Evolutionary conservation across 345 rosid species (phyloP).

Genomic region (Brassica napus): Da-Ae NC_063436.1:24100501-24101000

Average conservation of each 20-base stretch:
- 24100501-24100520: constrained; percentile 4
- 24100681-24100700: constrained; percentile 68
- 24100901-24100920: constrained; percentile 58
- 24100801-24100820: constrained; percentile 71
- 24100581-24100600: constrained; percentile 90
- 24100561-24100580: constrained; percentile 77
- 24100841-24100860: not conserved
- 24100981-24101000: not conserved
- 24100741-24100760: constrained; percentile 72
- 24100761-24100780: constrained; percentile 70
- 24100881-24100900: no score
- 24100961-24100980: constrained; percentile 50
- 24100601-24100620: constrained; percentile 74
- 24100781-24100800: constrained; percentile 77
- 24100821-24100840: constrained; percentile 62
- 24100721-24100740: constrained; percentile 71
- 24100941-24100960: constrained; percentile 95
- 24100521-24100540: not conserved
- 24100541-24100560: constrained; percentile 61
- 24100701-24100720: constrained; percentile 67
- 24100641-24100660: not conserved
- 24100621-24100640: constrained; percentile 9
- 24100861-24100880: no score
- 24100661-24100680: constrained; percentile 12
- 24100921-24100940: constrained; percentile 93